Base-by-base conservation (phyloP, 805 yeast genomes). In the Starmerella etchellsii region DNA sequence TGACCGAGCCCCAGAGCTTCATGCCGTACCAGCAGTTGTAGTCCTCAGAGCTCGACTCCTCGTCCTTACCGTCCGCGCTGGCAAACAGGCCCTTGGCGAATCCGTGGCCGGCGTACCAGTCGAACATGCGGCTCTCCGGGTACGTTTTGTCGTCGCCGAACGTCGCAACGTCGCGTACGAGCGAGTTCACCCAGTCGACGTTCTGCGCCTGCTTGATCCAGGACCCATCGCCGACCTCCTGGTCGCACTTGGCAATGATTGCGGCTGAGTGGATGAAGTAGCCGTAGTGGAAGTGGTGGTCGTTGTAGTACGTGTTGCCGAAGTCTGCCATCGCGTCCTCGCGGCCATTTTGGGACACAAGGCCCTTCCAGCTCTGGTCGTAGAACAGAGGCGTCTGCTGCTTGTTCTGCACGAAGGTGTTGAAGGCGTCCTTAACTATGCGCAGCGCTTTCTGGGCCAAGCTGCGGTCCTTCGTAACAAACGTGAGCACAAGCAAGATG, bases 211-310 rank as follows among this genome's bases (percentile, higher is more conserved):
- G 58, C 9, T 47, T 43, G 4, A 67, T 59, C 76, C 81, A 78
- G 1, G 62, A 54, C 18, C 54, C 56, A 23, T 46, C 51, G 3
- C 78, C 78, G 13, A 54, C 52, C 22, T 61, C 58, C 3, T 50
- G 43, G 55, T 82, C 93, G 15, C 77, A 73, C 41, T 73, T 58
- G n/a, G 78, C 87, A 34, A 81, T 71, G 18, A 80, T 64, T 1
- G 93, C 85, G 5, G 93, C 93, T 1, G 93, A 81, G 56, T 81
- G 87, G 36, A 82, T 68, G 50, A 75, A 78, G 59, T 81, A 83
- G 10, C 91, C 91, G 54, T 79, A 83, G 57, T 83, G 93, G 70
- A 81, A 83, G 56, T 82, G 91, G 53, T 83, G 94, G 54, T 83
- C 94, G 51, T 82, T 81, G 61, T 81, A 82, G 57, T 72, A 79